phyloP scores from a whole-genome alignment of 441 rosid genomes.

The Corymbia citriodora region DNA sequence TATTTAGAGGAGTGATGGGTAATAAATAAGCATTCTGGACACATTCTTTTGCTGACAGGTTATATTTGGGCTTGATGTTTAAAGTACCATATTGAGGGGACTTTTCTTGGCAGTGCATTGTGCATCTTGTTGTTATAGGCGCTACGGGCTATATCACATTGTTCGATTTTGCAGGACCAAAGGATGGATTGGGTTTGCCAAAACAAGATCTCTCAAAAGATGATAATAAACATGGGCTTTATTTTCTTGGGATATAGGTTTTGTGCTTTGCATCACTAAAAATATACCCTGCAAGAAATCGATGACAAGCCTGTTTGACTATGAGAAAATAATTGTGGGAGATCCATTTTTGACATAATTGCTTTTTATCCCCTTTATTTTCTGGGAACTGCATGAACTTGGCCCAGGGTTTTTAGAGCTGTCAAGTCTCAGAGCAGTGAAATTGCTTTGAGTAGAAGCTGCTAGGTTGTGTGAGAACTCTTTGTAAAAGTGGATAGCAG shows the following conservation, averaged over 20 bases:
- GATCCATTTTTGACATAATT: background rate
- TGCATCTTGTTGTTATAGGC: background rate
- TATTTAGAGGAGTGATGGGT: background rate
- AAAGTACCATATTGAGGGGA: background rate
- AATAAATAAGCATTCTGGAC: background rate
- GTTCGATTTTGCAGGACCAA: background rate
- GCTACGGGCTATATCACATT: background rate
- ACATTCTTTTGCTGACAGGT: background rate
- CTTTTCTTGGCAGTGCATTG: background rate
- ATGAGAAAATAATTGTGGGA: background rate
- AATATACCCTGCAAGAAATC: background rate
- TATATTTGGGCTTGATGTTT: background rate
- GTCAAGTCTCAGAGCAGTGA: background rate
- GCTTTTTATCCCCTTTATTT: background rate
- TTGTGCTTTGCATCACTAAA: background rate
- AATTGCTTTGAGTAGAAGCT: background rate
- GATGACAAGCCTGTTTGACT: background rate
- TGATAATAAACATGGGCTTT: background rate
- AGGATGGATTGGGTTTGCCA: background rate
- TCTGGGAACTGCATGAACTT: background rate
- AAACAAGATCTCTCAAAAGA: background rate
- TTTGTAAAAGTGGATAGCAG: background rate
- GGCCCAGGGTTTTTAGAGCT: background rate
- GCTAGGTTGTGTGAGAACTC: background rate
- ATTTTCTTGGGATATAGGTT: background rate